Evolutionary conservation across 257 asterid genomes (phyloP).

Genomic region (Paulownia fortunei): DNA sequence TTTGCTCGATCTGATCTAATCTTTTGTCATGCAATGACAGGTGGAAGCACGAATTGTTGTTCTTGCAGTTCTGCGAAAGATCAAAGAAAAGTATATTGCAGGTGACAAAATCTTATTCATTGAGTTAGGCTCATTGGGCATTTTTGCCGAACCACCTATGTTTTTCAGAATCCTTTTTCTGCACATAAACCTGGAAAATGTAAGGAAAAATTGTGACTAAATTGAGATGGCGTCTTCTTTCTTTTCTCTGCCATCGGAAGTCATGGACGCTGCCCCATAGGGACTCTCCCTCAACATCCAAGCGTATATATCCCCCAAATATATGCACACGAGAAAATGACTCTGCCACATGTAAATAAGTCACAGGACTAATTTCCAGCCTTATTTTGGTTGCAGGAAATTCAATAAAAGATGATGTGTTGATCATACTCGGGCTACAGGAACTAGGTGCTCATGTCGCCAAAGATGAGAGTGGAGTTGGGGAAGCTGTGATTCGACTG

Average conservation of each 20-base stretch:
- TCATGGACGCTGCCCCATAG: no score
- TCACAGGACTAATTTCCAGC: constrained; percentile 12
- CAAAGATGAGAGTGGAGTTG: constrained; percentile 46
- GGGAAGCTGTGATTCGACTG: constrained; percentile 63
- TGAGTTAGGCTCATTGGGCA: neutral
- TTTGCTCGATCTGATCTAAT: constrained; percentile 28
- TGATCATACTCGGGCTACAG: constrained; percentile 64
- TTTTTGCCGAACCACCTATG: no score
- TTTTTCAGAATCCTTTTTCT: no score
- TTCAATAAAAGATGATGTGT: constrained; percentile 66
- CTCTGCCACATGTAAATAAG: neutral
- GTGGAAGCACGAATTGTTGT: constrained; percentile 92
- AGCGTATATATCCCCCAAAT: no score
- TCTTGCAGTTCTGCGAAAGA: constrained; percentile 90
- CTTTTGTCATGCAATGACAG: constrained; percentile 46
- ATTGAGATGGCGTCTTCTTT: neutral
- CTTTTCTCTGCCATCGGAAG: constrained; percentile 7
- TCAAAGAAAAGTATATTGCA: constrained; percentile 68
- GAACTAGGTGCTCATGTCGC: constrained; percentile 32
- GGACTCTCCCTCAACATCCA: no score
- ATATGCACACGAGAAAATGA: neutral
- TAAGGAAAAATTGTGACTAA: neutral
- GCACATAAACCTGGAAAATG: neutral
- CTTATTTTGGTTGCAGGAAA: constrained; percentile 57
- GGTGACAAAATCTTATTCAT: constrained; percentile 49